Conservation (phyloP, 2,329 filamentous ascomycete genomes). For the Xylariaceae sp. region DNA sequence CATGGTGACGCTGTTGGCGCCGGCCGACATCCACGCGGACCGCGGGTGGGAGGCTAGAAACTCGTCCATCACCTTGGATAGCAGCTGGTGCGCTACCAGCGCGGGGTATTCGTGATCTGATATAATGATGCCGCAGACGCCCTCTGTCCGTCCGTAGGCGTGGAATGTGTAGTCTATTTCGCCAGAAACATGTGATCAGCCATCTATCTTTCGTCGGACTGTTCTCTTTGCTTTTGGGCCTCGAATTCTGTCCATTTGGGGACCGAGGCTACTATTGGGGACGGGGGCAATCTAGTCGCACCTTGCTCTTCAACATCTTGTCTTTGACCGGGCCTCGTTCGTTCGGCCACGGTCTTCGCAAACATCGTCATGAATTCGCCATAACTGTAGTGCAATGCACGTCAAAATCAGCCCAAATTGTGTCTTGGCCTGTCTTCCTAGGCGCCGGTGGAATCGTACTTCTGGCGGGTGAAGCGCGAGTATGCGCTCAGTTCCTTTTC, state of each 20-base stretch:
- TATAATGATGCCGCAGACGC: constrained; percentile 71
- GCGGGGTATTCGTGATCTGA: constrained; percentile 69
- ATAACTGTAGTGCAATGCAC: constrained; percentile 33
- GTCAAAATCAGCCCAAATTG: constrained; percentile 14
- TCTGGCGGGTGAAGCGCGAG: constrained; percentile 71
- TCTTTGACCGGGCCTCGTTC: constrained; percentile 72
- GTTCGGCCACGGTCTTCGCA: constrained; percentile 79
- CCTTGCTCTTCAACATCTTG: constrained; percentile 82
- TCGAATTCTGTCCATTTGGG: neutral
- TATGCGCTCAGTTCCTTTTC: constrained; percentile 75
- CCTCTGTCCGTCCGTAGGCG: constrained; percentile 69
- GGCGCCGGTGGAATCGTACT: constrained; percentile 39
- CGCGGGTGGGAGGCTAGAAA: constrained; percentile 73
- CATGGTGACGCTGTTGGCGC: constrained; percentile 51
- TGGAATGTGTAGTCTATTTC: constrained; percentile 64
- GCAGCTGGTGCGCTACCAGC: constrained; percentile 77
- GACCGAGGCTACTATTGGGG: neutral
- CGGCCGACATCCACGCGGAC: constrained; percentile 53
- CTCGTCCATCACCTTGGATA: constrained; percentile 82
- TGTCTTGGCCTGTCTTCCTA: neutral
- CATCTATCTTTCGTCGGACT: neutral
- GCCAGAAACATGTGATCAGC: constrained; percentile 9
- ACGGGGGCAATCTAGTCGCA: constrained; percentile 30
- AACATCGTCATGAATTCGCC: constrained; percentile 75
- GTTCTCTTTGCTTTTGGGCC: constrained; percentile 1